phyloP scores from a whole-genome alignment of 495 filamentous ascomycete species.

The Penicillium coprophilum region DNA sequence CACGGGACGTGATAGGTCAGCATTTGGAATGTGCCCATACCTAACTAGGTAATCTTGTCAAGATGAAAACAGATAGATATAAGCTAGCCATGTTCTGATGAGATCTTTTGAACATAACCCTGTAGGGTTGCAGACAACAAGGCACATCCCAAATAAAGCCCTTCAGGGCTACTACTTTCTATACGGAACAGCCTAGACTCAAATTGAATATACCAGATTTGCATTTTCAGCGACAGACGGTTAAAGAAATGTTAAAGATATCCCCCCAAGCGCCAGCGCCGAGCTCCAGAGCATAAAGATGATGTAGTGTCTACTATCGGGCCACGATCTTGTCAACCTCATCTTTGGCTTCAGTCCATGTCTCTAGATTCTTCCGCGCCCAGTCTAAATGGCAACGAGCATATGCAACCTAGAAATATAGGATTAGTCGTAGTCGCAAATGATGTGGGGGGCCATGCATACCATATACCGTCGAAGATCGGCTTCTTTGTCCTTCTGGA shows the following conservation, averaged over 20 bases:
- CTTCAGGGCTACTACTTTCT: neutral
- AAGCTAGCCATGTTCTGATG: neutral
- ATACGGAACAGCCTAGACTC: neutral
- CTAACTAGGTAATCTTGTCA: too few species aligned
- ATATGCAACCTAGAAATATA: conserved; percentile 71
- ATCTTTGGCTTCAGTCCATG: conserved; percentile 92
- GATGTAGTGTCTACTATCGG: conserved; percentile 37
- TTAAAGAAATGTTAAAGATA: neutral
- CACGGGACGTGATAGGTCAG: conserved; percentile 8
- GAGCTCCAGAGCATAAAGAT: neutral
- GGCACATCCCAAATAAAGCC: conserved; percentile 10
- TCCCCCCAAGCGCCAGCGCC: conserved; percentile 5
- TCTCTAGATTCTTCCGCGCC: conserved; percentile 95
- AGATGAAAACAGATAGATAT: neutral
- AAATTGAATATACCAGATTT: neutral
- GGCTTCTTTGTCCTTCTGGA: conserved; percentile 91
- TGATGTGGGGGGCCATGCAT: conserved; percentile 33
- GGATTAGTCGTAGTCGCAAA: conserved; percentile 7
- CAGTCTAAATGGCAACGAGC: conserved; percentile 94
- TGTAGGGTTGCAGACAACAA: neutral
- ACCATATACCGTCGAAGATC: conserved; percentile 96
- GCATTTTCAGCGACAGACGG: neutral
- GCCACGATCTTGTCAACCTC: conserved; percentile 86
- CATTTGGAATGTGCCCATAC: conserved; percentile 19
- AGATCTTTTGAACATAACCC: neutral